Evolutionary conservation across 2,329 filamentous ascomycete genomes (phyloP), one percentile per base, ranked within the genome.

Genomic region (Neonectria hederae): DNA sequence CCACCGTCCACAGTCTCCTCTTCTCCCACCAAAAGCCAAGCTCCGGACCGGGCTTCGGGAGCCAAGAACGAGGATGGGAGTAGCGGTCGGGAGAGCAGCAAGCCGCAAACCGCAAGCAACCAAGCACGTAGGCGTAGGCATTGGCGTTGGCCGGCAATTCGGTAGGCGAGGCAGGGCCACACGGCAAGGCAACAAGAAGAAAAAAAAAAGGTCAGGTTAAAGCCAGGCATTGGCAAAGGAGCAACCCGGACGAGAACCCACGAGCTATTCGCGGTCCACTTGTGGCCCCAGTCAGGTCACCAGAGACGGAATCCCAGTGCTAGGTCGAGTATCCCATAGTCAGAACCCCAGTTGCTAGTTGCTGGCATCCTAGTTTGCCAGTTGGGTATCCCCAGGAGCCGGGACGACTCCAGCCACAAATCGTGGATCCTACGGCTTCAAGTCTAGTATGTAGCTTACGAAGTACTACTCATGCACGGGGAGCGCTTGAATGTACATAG

Each of bases 191-290:
- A 38, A 38, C 35, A 38, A 17, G 32, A 4, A 35, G 13, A 14
- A 5, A 5, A 14, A 35, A 8, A 17, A 17, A n/a, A 17, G 3
- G 35, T 10, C 35, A 17, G 35, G 35, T 17, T 5, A 38, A 61
- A 61, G 63, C 59, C 67, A 63, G 59, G 69, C 65, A 65, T 10
- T 14, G 67, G 59, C 68, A 59, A 59, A 58, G 32, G 30, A 10
- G n/a, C n/a, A 13, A 35, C 55, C 69, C 56, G 62, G 59, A 66
- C 57, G 53, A 54, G 57, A 64, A 53, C 35, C 59, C 30, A 63
- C 54, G 49, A 46, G 61, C 57, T 65, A 65, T 67, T 67, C 65
- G 62, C 62, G 65, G 57, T 53, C 48, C 35, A 57, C 54, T 48
- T 40, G 30, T 28, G 43, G 21, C 53, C 55, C 54, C 61, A 49